Base-by-base conservation (phyloP, 176 grass and related monocot genomes). In the Secale cereale region DNA sequence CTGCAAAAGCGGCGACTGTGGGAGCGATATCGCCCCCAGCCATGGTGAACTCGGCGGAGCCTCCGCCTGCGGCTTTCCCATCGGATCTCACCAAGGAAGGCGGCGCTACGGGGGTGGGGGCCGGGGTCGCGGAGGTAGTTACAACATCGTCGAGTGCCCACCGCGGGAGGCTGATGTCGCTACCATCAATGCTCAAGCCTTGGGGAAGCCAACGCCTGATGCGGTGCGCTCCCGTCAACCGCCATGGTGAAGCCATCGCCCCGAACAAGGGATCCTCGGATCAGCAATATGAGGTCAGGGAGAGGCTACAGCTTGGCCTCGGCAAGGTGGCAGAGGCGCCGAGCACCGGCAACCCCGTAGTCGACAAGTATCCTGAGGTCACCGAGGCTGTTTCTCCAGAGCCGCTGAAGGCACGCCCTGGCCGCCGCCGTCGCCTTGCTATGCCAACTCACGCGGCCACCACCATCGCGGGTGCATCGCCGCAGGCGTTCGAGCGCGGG, bases 191-290 rank as follows among this genome's bases (percentile, higher is more conserved):
- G 26, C 81, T 87, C 41, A 94, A 94, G 86, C 81, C 89, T 46
- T 91, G 92, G 89, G 89, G 92, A 8, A 91, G 77, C 86, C 86
- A 89, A 63, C 84, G 84, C 13, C 45, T 62, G 57, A 72, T 94
- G 25, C 92, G 89, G 29, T 94, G 90, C 45, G 71, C 52, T 13
- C 64, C 81, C 80, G 70, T 76, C 36, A 88, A 50, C 80, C 83
- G 73, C 71, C 46, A 20, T 23, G 72, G 78, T 1, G 89, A 82
- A 59, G 70, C 83, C 80, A 76, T 79, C 73, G 32, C 19, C 56
- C 65, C 13, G 23, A 4, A 72, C 69, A 80, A 59, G 35, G 68
- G 80, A 8, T 79, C 86, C 27, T 60, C 74, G 6, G 60, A 79
- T 65, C 65, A 81, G 84, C 72, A 89, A 36, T 48, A 78, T 10